Evolutionary conservation across 1,284 basidiomycete species (phyloP).

Genomic region (Neolentinus lepideus): DNA sequence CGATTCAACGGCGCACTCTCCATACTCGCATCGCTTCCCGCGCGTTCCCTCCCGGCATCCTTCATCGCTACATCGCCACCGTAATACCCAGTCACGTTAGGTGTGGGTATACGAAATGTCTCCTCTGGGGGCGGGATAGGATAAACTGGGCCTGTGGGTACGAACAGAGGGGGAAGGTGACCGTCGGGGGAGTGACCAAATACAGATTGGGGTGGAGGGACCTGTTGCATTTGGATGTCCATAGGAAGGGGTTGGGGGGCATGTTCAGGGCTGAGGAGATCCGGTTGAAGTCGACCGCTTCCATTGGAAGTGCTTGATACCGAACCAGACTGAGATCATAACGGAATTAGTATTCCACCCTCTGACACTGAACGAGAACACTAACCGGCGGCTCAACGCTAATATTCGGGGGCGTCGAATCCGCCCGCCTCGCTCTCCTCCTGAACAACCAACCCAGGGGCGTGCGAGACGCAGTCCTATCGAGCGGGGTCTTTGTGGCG

Average conservation of each 20-base stretch:
- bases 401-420: not conserved
- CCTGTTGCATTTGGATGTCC: not conserved
- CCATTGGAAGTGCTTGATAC: not conserved
- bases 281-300: not conserved
- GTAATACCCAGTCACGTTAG: not conserved
- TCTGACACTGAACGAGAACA: not conserved
- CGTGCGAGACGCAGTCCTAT: not conserved
- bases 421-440: not conserved
- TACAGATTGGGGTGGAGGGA: not conserved
- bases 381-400: not conserved
- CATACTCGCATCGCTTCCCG: not conserved
- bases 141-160: not conserved
- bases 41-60: not conserved
- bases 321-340: not conserved
- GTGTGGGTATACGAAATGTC: not conserved
- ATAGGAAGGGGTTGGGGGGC: not conserved
- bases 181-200: not conserved
- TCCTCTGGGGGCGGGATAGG: not conserved
- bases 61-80: not conserved
- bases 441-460: not conserved
- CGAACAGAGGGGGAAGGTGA: not conserved
- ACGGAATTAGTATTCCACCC: not conserved
- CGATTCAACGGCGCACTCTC: not conserved
- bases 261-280: conserved; percentile 1
- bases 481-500: not conserved